phyloP scores from a whole-genome alignment of 345 rosid genomes.

The Acer saccharum region DNA sequence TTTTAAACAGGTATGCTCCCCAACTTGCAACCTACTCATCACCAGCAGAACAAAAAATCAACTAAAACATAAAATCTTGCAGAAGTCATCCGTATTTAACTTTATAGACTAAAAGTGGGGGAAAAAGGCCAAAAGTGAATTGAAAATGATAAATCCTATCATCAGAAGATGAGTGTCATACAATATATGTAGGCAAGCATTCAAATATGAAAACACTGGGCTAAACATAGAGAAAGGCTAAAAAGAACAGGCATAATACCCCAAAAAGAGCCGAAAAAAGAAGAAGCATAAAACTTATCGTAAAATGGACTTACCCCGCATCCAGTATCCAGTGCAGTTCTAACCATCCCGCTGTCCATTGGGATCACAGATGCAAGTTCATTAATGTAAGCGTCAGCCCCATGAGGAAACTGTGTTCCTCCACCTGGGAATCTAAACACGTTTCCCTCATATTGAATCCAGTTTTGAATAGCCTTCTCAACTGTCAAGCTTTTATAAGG shows the following conservation, averaged over 20 bases:
- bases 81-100: background rate
- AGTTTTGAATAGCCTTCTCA: conserved; percentile 73
- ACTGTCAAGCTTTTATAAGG: conserved; percentile 73
- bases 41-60: background rate
- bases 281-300: background rate
- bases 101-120: background rate
- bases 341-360: conserved; percentile 55
- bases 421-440: conserved; percentile 78
- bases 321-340: conserved; percentile 69
- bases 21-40: conserved; percentile 60
- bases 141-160: background rate
- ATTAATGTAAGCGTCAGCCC: conserved; percentile 61
- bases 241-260: background rate
- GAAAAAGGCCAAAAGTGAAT: background rate
- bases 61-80: background rate
- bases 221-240: background rate
- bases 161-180: background rate
- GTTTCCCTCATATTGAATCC: conserved; percentile 71
- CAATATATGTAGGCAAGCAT: background rate
- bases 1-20: conserved; percentile 66
- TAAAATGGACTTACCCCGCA: conserved; percentile 55
- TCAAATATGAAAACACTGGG: conserved; percentile 2
- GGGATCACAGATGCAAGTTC: conserved; percentile 65
- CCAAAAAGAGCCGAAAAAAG: background rate
- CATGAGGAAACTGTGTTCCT: conserved; percentile 72